phyloP scores from a whole-genome alignment of 768 basidiomycete species.

The Tulasnella sp. region DNA sequence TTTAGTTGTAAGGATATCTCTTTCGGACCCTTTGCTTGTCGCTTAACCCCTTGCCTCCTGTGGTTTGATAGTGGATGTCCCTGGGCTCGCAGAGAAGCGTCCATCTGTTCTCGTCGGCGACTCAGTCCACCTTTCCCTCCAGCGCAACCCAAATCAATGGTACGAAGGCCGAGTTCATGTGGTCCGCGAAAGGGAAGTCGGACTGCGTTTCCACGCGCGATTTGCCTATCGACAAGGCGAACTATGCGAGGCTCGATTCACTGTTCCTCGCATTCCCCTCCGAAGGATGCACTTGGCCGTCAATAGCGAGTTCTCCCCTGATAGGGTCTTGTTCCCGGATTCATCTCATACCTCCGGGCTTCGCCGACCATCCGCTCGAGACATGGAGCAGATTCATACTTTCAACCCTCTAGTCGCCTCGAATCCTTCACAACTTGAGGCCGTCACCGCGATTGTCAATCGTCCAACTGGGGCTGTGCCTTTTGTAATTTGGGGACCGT shows the following conservation, averaged over 20 bases:
- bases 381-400: background rate
- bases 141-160: background rate
- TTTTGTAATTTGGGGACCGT: constrained; percentile 24
- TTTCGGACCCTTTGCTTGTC: too few relatives aligned
- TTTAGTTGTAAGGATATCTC: background rate
- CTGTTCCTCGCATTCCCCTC: constrained; percentile 14
- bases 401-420: constrained; percentile 13
- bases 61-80: background rate
- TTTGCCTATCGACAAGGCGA: background rate
- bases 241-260: constrained; percentile 17
- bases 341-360: background rate
- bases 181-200: constrained; percentile 5
- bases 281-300: constrained; percentile 24
- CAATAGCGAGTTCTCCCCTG: background rate
- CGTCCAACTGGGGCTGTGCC: background rate
- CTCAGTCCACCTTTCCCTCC: background rate
- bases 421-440: constrained; percentile 20
- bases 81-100: constrained; percentile 21
- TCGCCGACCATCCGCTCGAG: background rate
- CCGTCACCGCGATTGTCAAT: constrained; percentile 14
- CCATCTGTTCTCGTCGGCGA: constrained; percentile 10
- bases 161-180: constrained; percentile 16
- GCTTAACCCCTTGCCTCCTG: background rate
- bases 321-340: constrained; percentile 22
- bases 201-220: constrained; percentile 15